Conservation (phyloP, 208 protist genomes). For the Spongospora subterranea region DNA sequence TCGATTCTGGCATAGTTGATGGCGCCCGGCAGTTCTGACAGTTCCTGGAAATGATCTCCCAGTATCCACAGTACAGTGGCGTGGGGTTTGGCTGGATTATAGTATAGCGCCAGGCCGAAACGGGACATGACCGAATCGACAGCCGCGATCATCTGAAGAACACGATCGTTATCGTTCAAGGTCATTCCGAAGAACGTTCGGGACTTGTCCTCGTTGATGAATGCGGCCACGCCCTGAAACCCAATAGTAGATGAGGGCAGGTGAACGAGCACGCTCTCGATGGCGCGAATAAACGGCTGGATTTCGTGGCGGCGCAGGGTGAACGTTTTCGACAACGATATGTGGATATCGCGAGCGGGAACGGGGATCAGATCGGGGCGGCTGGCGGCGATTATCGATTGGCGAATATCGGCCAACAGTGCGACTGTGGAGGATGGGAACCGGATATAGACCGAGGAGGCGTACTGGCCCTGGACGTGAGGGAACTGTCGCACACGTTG, state of each 20-base stretch:
- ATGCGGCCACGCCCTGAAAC: neutral
- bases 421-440: neutral
- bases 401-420: neutral
- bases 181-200: neutral
- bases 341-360: neutral
- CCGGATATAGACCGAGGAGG: neutral
- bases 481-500: neutral
- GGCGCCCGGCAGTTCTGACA: neutral
- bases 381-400: no score
- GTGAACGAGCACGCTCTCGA: neutral
- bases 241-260: neutral
- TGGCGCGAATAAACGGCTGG: neutral
- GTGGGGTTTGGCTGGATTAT: neutral
- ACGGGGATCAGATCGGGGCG: neutral
- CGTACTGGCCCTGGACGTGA: neutral
- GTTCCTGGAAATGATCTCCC: neutral
- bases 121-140: neutral
- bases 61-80: neutral
- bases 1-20: neutral
- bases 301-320: slow-evolving; percentile 31
- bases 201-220: slow-evolving; percentile 27
- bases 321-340: slow-evolving; percentile 17
- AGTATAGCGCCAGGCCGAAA: slow-evolving; percentile 41
- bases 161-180: neutral
- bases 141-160: neutral